A percentile compares a stretch with the other conserved stretches of the same genome.
Conservation (phyloP, 306 rosid genomes). For the Morella rubra region DNA sequence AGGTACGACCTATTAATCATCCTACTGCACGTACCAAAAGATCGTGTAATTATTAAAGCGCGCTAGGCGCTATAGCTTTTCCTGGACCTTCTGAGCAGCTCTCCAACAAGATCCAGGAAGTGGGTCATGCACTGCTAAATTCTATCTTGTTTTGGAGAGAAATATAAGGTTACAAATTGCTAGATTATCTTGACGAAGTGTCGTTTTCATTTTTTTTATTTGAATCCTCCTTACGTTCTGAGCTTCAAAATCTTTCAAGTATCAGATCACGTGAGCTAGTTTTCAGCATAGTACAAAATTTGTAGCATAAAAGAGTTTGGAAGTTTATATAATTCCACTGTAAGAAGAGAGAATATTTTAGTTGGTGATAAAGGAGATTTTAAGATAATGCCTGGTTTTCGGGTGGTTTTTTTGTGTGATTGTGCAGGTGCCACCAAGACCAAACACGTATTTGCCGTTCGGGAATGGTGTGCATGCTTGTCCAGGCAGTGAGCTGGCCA, state of each 20-base stretch:
- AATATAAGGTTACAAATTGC: slow-evolving; percentile 51
- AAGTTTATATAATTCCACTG: not conserved
- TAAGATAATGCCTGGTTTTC: not conserved
- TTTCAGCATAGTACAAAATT: slow-evolving; percentile 33
- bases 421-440: slow-evolving; percentile 75
- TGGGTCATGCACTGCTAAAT: slow-evolving; percentile 4
- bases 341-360: not conserved
- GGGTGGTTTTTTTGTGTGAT: slow-evolving; percentile 36
- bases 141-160: slow-evolving; percentile 37
- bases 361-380: not conserved
- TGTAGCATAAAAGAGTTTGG: not conserved
- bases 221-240: slow-evolving; percentile 38
- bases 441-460: slow-evolving; percentile 89
- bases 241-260: slow-evolving; percentile 25
- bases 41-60: too few relatives aligned
- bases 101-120: not conserved
- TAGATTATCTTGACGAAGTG: slow-evolving; percentile 32
- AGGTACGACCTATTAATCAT: slow-evolving; percentile 40
- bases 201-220: slow-evolving; percentile 47
- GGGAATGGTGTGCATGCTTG: slow-evolving; percentile 96
- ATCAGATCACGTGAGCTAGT: slow-evolving; percentile 61
- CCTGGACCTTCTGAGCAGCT: not conserved
- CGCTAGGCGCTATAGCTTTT: not conserved
- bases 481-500: slow-evolving; percentile 96
- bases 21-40: too few relatives aligned